phyloP scores from a whole-genome alignment of 805 yeast species.

The Candida nemodendra region DNA sequence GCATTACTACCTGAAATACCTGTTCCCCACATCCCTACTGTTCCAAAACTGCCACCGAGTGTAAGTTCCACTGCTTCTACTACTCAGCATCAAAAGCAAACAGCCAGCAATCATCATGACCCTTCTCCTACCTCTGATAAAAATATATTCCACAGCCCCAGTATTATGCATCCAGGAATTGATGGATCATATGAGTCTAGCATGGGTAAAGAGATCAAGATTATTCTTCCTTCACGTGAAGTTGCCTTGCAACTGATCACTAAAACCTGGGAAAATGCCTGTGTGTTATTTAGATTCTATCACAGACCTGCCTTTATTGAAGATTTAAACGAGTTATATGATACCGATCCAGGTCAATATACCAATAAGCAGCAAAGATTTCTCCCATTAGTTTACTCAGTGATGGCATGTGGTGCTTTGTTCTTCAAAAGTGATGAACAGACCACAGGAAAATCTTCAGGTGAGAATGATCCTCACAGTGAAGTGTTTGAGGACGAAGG shows the following conservation, averaged over 20 bases:
- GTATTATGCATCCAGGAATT: constrained; percentile 27
- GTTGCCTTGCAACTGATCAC: constrained; percentile 68
- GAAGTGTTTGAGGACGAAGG: constrained; percentile 69
- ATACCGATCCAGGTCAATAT: constrained; percentile 68
- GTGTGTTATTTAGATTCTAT: constrained; percentile 80
- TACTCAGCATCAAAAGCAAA: constrained; percentile 3
- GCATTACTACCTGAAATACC: constrained; percentile 33
- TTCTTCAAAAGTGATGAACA: constrained; percentile 55
- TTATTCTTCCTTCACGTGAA: constrained; percentile 73
- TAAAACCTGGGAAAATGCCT: constrained; percentile 82
- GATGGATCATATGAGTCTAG: constrained; percentile 40
- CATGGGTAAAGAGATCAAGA: constrained; percentile 51
- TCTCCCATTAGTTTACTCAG: constrained; percentile 77
- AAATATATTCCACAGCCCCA: constrained; percentile 13
- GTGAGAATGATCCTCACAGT: constrained; percentile 26
- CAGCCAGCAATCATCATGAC: constrained; percentile 9
- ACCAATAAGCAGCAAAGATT: constrained; percentile 73
- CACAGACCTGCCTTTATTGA: constrained; percentile 79
- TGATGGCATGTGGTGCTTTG: constrained; percentile 86
- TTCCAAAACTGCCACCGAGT: constrained; percentile 19
- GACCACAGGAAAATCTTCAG: constrained; percentile 26
- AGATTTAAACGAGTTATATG: constrained; percentile 73
- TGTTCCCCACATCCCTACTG: constrained; percentile 25
- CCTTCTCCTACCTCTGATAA: constrained; percentile 20
- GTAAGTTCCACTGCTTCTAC: constrained; percentile 1